Conservation (phyloP, 2,329 filamentous ascomycete genomes). For the Cytospora leucostoma region DNA sequence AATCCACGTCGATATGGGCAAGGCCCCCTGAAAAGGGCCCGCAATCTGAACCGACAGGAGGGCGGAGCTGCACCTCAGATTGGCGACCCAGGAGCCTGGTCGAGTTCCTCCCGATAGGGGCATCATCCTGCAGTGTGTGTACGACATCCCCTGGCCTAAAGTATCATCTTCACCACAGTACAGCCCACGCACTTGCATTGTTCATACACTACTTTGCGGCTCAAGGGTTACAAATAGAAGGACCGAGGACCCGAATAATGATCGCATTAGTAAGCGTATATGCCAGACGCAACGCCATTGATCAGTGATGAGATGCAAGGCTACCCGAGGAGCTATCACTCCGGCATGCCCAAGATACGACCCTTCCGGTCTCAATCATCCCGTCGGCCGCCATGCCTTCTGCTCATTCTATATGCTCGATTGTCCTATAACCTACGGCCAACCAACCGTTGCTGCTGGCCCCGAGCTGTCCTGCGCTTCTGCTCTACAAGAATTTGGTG, state of each 20-base stretch:
- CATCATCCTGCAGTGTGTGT: background rate
- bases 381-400: background rate
- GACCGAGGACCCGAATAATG: background rate
- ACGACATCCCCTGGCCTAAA: background rate
- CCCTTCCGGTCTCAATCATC: background rate
- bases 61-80: background rate
- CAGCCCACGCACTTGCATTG: background rate
- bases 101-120: background rate
- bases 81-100: slow-evolving; percentile 2
- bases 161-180: too few relatives aligned
- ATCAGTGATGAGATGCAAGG: background rate
- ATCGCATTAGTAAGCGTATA: background rate
- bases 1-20: background rate
- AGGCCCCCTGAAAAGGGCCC: background rate
- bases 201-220: background rate
- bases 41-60: background rate
- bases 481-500: background rate
- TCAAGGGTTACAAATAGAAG: background rate
- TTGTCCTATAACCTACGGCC: background rate
- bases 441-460: background rate
- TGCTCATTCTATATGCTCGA: background rate
- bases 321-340: background rate
- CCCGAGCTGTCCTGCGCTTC: background rate
- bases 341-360: background rate
- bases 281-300: too few relatives aligned